Base-by-base conservation (phyloP, 495 filamentous ascomycete genomes). In the Darksidea phi region DNA sequence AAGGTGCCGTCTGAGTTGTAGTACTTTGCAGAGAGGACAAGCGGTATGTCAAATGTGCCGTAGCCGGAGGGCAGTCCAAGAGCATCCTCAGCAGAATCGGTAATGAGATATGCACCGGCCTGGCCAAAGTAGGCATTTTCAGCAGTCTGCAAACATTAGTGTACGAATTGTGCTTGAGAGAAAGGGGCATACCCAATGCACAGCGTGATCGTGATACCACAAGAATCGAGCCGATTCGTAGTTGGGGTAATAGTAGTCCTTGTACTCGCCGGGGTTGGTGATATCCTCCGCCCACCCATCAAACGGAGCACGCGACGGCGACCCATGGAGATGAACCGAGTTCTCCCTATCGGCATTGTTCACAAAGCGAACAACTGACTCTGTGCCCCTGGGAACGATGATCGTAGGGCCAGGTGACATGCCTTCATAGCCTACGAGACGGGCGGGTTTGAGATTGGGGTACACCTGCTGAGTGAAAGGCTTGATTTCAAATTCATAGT, bases 181-280 rank as follows among this genome's bases (percentile, higher is more conserved):
- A 25, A 18, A 25, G 25, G 34, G 21, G 52, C 38, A 23, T 49
- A 61, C 58, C 10, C 46, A 37, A 23, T 64, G 52, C 23, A 70
- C 36, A 10, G 78, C 78, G 51, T 84, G 80, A 61, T 82, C 82
- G 51, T 84, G 82, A 60, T 84, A 84, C 82, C 82, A 84, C n/a
- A 81, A 67, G 4, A 77, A 71, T 8, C 82, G 73, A 2, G 72
- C 78, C 36, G 68, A 48, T 52, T 83, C 75, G 41, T 64, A 64
- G 70, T 83, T 84, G 26, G 82, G 81, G 67, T 80, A 84, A 64
- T 82, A 84, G 71, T 84, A 84, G 61, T 84, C 82, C 68, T 84
- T 80, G 71, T 79, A 84, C 67, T 83, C 64, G 17, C 78, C 79
- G 0, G 75, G 70, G 0, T 57, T 20, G 4, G 76, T 81, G n/a